Percentiles rank a stretch among this genome's conserved stretches.
These are phyloP conservation scores for Abortiporus biennis DNA, from an alignment of 1,284 basidiomycete genomes.

Conservation along the genomic window DNA sequence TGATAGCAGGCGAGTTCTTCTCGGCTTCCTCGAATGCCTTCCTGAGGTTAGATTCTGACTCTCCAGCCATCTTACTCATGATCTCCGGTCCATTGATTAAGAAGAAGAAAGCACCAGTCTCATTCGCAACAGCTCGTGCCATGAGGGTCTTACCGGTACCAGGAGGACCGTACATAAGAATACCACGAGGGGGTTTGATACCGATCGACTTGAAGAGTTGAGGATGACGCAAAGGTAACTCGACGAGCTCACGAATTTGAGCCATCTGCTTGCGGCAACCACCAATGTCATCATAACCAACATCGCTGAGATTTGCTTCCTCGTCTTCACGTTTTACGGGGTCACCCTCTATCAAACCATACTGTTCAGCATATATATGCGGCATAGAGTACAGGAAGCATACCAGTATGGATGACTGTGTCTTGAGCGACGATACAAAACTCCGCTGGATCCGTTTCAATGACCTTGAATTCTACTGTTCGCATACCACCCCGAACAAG, in stretches of 20 bases:
- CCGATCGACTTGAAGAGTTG: constrained; percentile 99
- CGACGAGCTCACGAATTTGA: constrained; percentile 98
- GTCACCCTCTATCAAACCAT: constrained; percentile 92
- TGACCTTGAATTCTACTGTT: constrained; percentile 98
- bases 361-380: constrained; percentile 11
- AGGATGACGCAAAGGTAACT: constrained; percentile 95
- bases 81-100: constrained; percentile 99
- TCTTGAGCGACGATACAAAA: constrained; percentile 98
- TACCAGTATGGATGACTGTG: constrained; percentile 90
- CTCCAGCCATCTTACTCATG: constrained; percentile 99
- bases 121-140: constrained; percentile 98
- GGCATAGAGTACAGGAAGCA: constrained; percentile 14
- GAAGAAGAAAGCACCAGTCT: constrained; percentile 99
- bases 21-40: constrained; percentile 99
- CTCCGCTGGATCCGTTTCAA: constrained; percentile 92
- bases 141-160: constrained; percentile 98
- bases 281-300: constrained; percentile 99
- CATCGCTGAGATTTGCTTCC: constrained; percentile 93
- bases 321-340: constrained; percentile 99
- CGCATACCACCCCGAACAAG: constrained; percentile 97
- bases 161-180: constrained; percentile 94
- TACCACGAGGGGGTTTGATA: constrained; percentile 99
- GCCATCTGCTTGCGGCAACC: constrained; percentile 99
- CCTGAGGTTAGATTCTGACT: constrained; percentile 93
- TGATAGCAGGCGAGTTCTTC: constrained; percentile 99